Evolutionary conservation across 176 grass and related monocot species (phyloP).

Genomic region (Aechmea fasciata): DNA sequence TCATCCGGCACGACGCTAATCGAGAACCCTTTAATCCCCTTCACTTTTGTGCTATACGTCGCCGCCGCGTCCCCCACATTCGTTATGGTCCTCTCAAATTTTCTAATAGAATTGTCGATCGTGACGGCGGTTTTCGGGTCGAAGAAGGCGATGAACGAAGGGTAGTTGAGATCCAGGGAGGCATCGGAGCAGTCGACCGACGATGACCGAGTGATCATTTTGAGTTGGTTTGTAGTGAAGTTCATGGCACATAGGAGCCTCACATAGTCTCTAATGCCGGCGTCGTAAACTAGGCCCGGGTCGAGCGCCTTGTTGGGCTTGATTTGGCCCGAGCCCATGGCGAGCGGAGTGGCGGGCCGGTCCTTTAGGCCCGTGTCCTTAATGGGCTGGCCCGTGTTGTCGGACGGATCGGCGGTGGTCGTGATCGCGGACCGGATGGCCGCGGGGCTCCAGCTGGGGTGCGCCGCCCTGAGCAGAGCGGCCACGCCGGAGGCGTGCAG

Average conservation of each 20-base stretch:
- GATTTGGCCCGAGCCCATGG: constrained; percentile 60
- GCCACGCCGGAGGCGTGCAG: constrained; percentile 53
- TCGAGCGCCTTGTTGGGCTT: constrained; percentile 57
- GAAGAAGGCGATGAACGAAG: constrained; percentile 67
- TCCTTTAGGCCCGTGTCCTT: constrained; percentile 21
- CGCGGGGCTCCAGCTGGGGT: constrained; percentile 48
- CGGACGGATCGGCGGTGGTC: constrained; percentile 41
- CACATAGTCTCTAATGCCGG: constrained; percentile 40
- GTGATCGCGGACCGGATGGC: constrained; percentile 70
- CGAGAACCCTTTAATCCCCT: constrained; percentile 31
- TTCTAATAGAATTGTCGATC: constrained; percentile 5
- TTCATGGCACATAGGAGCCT: constrained; percentile 57
- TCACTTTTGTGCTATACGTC: constrained; percentile 43
- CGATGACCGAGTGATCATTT: constrained; percentile 39
- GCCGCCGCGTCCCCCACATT: constrained; percentile 45
- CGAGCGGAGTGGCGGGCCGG: constrained; percentile 31
- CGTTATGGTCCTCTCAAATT: constrained; percentile 42
- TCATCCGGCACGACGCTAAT: constrained; percentile 29
- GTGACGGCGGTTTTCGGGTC: constrained; percentile 11
- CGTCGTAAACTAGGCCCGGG: constrained; percentile 66
- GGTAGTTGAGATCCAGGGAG: constrained; percentile 72
- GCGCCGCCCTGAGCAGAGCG: constrained; percentile 38
- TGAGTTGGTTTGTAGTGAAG: constrained; percentile 53
- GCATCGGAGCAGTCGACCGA: constrained; percentile 36
- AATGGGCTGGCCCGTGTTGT: constrained; percentile 40